These are phyloP conservation scores for Ustilago sp. DNA, from an alignment of 1,284 basidiomycete genomes.

Conservation along the genomic window DNA sequence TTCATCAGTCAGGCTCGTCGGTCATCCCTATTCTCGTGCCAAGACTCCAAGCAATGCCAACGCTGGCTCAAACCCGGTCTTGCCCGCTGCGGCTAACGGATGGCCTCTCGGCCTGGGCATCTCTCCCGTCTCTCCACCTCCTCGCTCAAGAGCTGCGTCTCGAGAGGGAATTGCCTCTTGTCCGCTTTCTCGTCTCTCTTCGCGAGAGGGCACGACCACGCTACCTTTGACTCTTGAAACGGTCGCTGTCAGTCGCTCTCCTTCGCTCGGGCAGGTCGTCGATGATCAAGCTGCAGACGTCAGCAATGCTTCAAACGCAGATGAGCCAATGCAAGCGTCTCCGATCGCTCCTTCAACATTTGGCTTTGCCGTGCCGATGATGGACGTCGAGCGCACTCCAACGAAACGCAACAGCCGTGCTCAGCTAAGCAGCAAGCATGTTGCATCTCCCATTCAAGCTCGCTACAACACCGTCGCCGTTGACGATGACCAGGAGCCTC, in stretches of 20 bases:
- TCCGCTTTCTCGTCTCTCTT: slow-evolving; percentile 25
- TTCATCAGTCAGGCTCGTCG: slow-evolving; percentile 11
- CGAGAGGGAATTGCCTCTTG: slow-evolving; percentile 10
- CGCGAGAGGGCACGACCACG: background rate
- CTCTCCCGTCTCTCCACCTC: slow-evolving; percentile 32
- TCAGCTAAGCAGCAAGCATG: background rate
- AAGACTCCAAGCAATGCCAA: slow-evolving; percentile 32
- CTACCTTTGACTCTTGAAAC: background rate
- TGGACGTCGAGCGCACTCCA: slow-evolving; percentile 45
- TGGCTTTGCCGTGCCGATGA: background rate
- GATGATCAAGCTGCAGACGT: background rate
- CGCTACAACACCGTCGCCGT: background rate
- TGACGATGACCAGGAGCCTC: slow-evolving; percentile 18
- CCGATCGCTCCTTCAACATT: slow-evolving; percentile 4
- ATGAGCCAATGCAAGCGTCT: slow-evolving; percentile 32
- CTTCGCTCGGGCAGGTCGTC: slow-evolving; percentile 1
- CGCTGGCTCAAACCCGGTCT: background rate
- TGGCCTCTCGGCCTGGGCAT: slow-evolving; percentile 26
- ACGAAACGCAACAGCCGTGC: slow-evolving; percentile 27
- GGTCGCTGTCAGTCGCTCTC: background rate
- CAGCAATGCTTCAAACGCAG: background rate
- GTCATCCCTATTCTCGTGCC: slow-evolving; percentile 35
- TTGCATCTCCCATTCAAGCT: background rate
- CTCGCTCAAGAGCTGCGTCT: slow-evolving; percentile 16
- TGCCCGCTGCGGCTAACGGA: slow-evolving; percentile 1